Base-by-base conservation (phyloP, 331 rosid species). In the Spiraea crenata region DNA sequence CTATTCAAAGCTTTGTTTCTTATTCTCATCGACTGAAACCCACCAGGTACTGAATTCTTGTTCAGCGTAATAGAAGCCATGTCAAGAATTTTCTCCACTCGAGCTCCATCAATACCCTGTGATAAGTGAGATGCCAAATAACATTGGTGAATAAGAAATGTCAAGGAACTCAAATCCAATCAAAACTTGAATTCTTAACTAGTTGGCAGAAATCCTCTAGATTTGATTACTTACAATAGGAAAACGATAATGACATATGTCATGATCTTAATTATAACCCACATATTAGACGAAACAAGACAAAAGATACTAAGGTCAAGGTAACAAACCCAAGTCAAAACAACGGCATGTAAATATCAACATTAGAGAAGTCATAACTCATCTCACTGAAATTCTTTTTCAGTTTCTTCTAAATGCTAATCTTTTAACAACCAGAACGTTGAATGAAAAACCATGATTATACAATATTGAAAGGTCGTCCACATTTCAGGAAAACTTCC, bases 41-140 rank as follows among this genome's bases (percentile, higher is more conserved):
- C 72, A 93, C 99, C 95, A 15, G 96, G 95, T 74, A 91, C 96
- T 55, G 96, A 93, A 67, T 93, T 93, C 81, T 93, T 93, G 85
- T 91, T 93, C 63, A 93, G 96, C 55, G 97, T 93, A 65, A 93
- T 93, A 1, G 80, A 93, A 73, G 96, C 91, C 89, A 91, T 67
- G 90, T 93, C 97, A 45, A 93, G 95, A 77, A 93, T 93, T 86
- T 92, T 92, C 82, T 92, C 98, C 41, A 54, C 96, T 41, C 98
- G 89, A 45, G 98, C 98, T 57, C 96, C 96, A 74, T 92, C 98
- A 31, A 92, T 74, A 42, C 96, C 96, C 98, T 92, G 77, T 69
- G 4, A 41, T 19, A 76, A 46, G 73, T 38, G 46, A 50, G 25
- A 38, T 34, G 65, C 12, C 14, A n/a, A 60, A 60, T 16, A 38